Evolutionary conservation across 352 stramenopile genomes (phyloP).

Genomic region (Phytophthora megakarya): DNA sequence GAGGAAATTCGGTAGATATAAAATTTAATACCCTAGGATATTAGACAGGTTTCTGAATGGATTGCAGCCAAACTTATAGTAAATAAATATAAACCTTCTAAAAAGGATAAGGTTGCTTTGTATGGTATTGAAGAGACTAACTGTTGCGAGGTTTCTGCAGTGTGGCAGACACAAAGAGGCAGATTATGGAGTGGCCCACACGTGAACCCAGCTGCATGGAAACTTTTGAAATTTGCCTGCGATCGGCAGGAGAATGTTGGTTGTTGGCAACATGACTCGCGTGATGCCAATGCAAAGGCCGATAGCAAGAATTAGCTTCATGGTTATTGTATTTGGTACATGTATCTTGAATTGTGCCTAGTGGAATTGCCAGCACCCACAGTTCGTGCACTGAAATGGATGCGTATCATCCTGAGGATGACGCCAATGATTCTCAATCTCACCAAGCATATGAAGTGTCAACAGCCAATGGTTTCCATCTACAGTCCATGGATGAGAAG

Average conservation of each 20-base stretch:
- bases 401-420: not conserved
- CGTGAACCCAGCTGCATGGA: not conserved
- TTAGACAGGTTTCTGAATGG: no score
- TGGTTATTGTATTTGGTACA: no score
- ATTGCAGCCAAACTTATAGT: no score
- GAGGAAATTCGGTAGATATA: not conserved
- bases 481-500: no score
- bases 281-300: not conserved
- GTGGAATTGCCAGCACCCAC: not conserved
- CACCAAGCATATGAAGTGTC: no score
- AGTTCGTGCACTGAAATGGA: conserved; percentile 9
- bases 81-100: no score
- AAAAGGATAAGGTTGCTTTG: no score
- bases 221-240: conserved; percentile 16
- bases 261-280: no score
- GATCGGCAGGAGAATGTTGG: no score
- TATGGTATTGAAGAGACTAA: not conserved
- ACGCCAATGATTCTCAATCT: no score
- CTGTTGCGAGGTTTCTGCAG: conserved; percentile 13
- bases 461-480: no score
- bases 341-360: not conserved
- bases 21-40: not conserved
- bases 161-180: conserved; percentile 32
- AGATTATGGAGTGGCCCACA: conserved; percentile 31
- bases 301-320: no score